phyloP scores from a whole-genome alignment of 257 asterid genomes.

The Leonotis leonurus region DNA sequence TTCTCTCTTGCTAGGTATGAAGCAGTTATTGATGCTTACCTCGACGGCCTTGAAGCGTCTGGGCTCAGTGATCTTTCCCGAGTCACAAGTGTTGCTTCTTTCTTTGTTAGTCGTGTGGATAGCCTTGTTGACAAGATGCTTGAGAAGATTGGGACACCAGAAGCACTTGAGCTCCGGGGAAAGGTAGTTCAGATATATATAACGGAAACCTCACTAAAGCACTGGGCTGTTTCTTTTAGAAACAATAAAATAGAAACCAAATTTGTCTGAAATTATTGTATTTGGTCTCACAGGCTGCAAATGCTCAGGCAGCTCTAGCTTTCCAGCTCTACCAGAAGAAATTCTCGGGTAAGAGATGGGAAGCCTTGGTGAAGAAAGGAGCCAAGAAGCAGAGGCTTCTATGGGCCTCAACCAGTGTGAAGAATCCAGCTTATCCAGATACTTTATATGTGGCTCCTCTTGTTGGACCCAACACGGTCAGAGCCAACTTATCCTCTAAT shows the following conservation, averaged over 20 bases:
- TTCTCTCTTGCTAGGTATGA: conserved; percentile 95
- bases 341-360: conserved; percentile 99
- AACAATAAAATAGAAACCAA: background rate
- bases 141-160: conserved; percentile 90
- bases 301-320: conserved; percentile 96
- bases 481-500: conserved; percentile 30
- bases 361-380: conserved; percentile 93
- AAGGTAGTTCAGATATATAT: conserved; percentile 45
- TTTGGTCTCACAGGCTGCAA: conserved; percentile 70
- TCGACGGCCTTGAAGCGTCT: conserved; percentile 97
- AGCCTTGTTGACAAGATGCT: conserved; percentile 93
- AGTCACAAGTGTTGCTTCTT: conserved; percentile 95
- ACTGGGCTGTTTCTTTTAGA: background rate
- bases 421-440: conserved; percentile 97
- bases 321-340: conserved; percentile 89
- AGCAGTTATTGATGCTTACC: conserved; percentile 97
- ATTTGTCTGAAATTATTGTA: background rate
- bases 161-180: conserved; percentile 93
- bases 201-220: background rate
- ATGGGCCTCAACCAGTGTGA: conserved; percentile 99
- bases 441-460: conserved; percentile 98
- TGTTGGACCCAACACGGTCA: conserved; percentile 98
- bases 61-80: conserved; percentile 89
- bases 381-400: conserved; percentile 98
- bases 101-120: conserved; percentile 97